phyloP scores from a whole-genome alignment of 164 flowering plant genomes.

The Aristolochia fimbriata region DNA sequence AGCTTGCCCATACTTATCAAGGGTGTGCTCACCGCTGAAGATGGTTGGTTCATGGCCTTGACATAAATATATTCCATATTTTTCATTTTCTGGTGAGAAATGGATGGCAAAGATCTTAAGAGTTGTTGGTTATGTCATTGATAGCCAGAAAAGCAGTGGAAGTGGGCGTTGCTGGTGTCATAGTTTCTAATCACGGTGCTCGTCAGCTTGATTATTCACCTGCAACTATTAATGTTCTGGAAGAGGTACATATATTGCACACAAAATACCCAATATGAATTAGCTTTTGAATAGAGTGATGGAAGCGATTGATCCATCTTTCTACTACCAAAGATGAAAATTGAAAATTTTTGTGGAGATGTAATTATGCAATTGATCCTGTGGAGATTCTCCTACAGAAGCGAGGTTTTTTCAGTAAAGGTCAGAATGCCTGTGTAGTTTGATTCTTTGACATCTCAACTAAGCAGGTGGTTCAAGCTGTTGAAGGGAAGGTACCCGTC shows the following conservation, averaged over 20 bases:
- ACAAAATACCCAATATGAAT: not conserved
- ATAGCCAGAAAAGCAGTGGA: slow-evolving; percentile 63
- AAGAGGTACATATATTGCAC: slow-evolving; percentile 45
- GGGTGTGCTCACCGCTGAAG: slow-evolving; percentile 90
- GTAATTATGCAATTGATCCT: too few species aligned
- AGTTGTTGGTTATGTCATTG: not conserved
- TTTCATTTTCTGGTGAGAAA: not conserved
- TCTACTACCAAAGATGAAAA: not conserved
- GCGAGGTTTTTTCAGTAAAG: not conserved
- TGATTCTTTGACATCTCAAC: not conserved
- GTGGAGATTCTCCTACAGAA: not conserved
- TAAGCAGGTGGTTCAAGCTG: slow-evolving; percentile 49
- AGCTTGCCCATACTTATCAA: slow-evolving; percentile 71
- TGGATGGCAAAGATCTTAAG: not conserved
- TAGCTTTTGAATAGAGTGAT: not conserved
- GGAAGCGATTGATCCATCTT: too few species aligned
- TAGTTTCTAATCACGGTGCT: slow-evolving; percentile 96
- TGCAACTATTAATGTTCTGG: slow-evolving; percentile 68
- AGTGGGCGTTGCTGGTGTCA: slow-evolving; percentile 78
- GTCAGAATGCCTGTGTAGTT: too few species aligned
- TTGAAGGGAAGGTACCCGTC: slow-evolving; percentile 48
- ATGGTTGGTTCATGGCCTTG: slow-evolving; percentile 33
- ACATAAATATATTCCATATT: not conserved
- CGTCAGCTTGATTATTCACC: slow-evolving; percentile 91
- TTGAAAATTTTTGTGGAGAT: not conserved